Percentiles rank a stretch among this genome's conserved stretches.
Conservation (phyloP, 78 protist genomes). For the Mantamonas sphyraenae region DNA sequence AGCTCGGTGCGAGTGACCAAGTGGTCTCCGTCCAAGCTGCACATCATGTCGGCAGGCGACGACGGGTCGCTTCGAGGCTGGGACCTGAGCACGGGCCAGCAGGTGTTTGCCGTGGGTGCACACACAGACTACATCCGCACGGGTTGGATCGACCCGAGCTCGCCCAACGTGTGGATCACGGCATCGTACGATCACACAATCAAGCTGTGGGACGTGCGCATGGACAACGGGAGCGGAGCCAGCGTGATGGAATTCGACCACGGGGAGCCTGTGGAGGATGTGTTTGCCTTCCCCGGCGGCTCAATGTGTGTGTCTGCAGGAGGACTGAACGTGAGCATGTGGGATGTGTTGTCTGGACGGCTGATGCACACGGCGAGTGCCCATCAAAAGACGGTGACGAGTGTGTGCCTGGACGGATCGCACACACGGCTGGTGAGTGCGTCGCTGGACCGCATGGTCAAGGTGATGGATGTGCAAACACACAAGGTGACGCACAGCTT, state of each 20-base stretch:
- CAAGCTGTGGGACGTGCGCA: slow-evolving; percentile 44
- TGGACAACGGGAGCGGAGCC: background rate
- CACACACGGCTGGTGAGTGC: slow-evolving; percentile 18
- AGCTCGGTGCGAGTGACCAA: background rate
- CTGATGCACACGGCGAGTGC: background rate
- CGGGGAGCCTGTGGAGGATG: slow-evolving; percentile 43
- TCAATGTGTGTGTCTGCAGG: slow-evolving; percentile 5
- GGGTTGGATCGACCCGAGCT: background rate
- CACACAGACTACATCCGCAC: slow-evolving; percentile 28
- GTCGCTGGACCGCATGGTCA: slow-evolving; percentile 28
- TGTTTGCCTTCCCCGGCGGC: slow-evolving; percentile 28
- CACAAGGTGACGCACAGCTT: slow-evolving; percentile 12
- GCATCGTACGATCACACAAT: slow-evolving; percentile 57
- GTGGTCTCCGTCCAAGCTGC: background rate
- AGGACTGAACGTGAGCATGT: background rate
- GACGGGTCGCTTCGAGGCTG: slow-evolving; percentile 5
- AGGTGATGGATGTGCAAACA: slow-evolving; percentile 16
- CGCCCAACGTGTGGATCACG: background rate
- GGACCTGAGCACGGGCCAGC: slow-evolving; percentile 14
- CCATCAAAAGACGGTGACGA: slow-evolving; percentile 47
- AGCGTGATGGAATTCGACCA: slow-evolving; percentile 19
- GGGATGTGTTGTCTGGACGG: slow-evolving; percentile 39
- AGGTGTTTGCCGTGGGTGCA: background rate
- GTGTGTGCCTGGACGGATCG: background rate
- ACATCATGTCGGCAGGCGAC: slow-evolving; percentile 8